Evolutionary conservation across 306 rosid species (phyloP), one percentile per base, ranked within the genome.

Genomic region (Amphicarpaea edgeworthii): DNA sequence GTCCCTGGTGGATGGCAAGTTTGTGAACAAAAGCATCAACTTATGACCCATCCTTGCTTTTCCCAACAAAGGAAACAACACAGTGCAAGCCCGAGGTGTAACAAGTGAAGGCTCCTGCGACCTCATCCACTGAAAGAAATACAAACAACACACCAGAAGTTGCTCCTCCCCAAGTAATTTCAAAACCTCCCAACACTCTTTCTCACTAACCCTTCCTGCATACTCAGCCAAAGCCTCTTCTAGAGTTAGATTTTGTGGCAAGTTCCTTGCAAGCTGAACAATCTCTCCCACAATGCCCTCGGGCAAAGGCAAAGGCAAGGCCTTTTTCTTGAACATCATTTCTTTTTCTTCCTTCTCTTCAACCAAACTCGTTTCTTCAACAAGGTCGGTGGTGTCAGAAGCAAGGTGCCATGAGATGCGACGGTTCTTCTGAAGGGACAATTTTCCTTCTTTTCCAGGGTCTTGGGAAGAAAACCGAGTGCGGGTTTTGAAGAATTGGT

Each of bases 101-200:
- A 92, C 82, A 14, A 91, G 84, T 14, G 84, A 79, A n/a, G 90
- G 90, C 51, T 94, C 96, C 80, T 89, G 97, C 68, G 82, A 68
- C 68, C 90, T 83, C 97, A 92, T 94, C 98, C 98, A 94, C 86
- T 92, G 97, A 77, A 85, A 94, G 69, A 94, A 92, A 77, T 90
- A 86, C 88, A 94, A 81, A 71, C 93, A 94, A 75, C 80, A 72
- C 63, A 82, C 43, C 19, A 87, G 38, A 47, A 88, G 83, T 0
- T 86, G 70, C 54, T 90, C 95, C 77, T 82, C 71, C 30, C 90
- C 90, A 85, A 92, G 85, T 66, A 79, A 19, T 58, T 68, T 81
- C 78, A 94, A 78, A 73, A 91, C 88, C 81, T 90, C 83, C 84
- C 85, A 51, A 16, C 95, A 90, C 65, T 87, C 85, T 72, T 64